A percentile compares a stretch with the other conserved stretches of the same genome.
Evolutionary conservation across 148 eudicot species (phyloP).

Genomic region (Rhododendron simsii): DNA sequence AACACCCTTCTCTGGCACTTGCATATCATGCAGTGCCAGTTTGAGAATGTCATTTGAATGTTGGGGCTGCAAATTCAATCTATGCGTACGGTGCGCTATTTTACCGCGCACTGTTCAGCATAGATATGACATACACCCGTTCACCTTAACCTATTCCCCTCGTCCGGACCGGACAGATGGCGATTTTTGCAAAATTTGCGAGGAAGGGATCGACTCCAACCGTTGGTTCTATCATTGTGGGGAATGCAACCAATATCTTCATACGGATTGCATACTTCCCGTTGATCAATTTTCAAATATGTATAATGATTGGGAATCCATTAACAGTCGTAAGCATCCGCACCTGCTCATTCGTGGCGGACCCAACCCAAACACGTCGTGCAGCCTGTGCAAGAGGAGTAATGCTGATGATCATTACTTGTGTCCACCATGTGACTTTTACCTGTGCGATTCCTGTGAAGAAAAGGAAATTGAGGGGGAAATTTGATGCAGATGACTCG

Average conservation of each 20-base stretch:
- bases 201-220: background rate
- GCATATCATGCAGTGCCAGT: background rate
- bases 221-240: background rate
- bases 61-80: background rate
- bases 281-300: background rate
- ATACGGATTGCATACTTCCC: background rate
- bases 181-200: background rate
- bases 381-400: no score
- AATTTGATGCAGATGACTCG: background rate
- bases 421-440: background rate
- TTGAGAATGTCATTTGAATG: background rate
- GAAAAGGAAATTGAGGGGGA: background rate
- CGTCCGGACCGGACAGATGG: background rate
- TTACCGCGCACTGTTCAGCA: background rate
- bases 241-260: background rate
- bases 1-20: background rate
- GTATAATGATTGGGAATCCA: background rate
- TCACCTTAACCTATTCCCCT: background rate
- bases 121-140: background rate
- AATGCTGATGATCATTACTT: no score
- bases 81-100: background rate
- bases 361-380: no score
- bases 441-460: fast-evolving
- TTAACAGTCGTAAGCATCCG: no score
- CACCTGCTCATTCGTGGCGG: no score